Evolutionary conservation across 2,329 filamentous ascomycete genomes (phyloP), one percentile per base, ranked within the genome.

Genomic region (Neonectria ditissima): DNA sequence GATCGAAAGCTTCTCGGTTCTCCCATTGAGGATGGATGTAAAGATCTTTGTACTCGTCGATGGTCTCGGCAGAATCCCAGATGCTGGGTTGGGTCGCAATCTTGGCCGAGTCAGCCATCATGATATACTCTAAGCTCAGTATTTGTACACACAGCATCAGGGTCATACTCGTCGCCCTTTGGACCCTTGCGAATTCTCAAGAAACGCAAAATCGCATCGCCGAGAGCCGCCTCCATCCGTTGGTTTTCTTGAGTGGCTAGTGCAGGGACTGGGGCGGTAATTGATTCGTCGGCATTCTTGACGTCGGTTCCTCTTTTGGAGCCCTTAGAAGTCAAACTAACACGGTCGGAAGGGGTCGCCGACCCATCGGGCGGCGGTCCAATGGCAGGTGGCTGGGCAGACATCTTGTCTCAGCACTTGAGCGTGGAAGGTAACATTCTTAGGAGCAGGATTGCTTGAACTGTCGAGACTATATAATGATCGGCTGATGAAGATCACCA

Each of bases 1-100:
- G 75, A 44, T 78, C 77, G 32, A 79, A 79, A 7, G 73, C 74
- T 2, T 62, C 48, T 60, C 65, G 69, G 52, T 80, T 80, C 70
- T 80, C 78, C 75, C 78, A 79, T 51, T 78, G 62, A 0, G 75
- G 71, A 39, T 78, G 77, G 5, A 79, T 78, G 26, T 78, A 78
- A 2, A 72, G 66, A 22, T 74, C 56, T 44, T 78, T 78, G 55
- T 77, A 78, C 39, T 78, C 71, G 44, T 79, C 77, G 16, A 78
- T 34, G 9, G 77, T 74, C 30, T 76, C 75, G 37, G 37, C 4
- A 0, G 77, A 77, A 39, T 79, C 77, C 76, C 77, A 79, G 2
- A 79, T 78, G 32, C 77, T 79, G 0, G 76, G 76, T 50, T 79
- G 77, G 1, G 77, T 79, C 18, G 77, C 76, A 50, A 75, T 65